Evolutionary conservation across 2,329 filamentous ascomycete species (phyloP).

Genomic region (Xylariaceae sp.): DNA sequence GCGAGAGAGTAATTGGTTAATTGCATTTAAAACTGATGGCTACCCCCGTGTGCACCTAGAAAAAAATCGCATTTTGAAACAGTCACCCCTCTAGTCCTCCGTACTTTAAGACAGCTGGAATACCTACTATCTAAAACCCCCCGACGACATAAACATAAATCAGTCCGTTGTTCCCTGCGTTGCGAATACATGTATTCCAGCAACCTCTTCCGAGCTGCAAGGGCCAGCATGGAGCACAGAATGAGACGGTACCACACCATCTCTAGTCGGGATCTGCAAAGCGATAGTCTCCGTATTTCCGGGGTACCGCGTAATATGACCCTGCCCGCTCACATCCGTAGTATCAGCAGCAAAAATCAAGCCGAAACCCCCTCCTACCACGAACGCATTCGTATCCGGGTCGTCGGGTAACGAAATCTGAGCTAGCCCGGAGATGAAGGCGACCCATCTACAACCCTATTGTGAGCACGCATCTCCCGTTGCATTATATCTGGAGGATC

Average conservation of each 20-base stretch:
- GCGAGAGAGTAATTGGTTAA: too few species aligned
- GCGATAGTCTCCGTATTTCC: conserved; percentile 33
- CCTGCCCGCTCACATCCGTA: conserved; percentile 31
- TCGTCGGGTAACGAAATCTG: conserved; percentile 37
- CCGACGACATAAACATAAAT: too few species aligned
- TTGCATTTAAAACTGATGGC: too few species aligned
- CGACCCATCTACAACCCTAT: conserved; percentile 27
- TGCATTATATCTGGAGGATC: not conserved
- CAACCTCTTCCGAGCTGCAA: conserved; percentile 27
- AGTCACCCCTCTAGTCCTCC: too few species aligned
- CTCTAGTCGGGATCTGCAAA: conserved; percentile 33
- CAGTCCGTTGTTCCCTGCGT: not conserved
- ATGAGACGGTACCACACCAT: conserved; percentile 33
- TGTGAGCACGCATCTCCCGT: too few species aligned
- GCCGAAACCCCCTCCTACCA: conserved; percentile 35
- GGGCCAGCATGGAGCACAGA: conserved; percentile 35
- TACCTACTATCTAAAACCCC: too few species aligned
- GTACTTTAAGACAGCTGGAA: too few species aligned
- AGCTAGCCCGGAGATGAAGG: conserved; percentile 35
- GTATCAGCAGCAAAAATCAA: conserved; percentile 39
- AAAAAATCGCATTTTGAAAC: too few species aligned
- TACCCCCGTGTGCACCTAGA: too few species aligned
- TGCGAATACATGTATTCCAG: conserved; percentile 9
- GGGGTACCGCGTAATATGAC: conserved; percentile 38
- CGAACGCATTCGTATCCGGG: conserved; percentile 29